Conservation (phyloP, 371 early-diverging fungal genomes). For the Umbelopsis sp. region DNA sequence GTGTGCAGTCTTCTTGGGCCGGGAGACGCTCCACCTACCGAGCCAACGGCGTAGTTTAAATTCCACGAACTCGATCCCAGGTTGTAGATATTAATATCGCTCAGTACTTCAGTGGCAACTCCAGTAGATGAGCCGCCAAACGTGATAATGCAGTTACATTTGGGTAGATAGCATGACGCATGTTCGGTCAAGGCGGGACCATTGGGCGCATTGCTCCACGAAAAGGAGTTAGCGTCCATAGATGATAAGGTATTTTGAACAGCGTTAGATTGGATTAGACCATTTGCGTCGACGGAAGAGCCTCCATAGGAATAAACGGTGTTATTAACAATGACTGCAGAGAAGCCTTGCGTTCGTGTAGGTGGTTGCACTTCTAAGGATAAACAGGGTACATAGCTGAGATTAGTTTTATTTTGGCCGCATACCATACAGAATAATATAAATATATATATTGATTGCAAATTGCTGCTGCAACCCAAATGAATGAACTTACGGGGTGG, state of each 20-base stretch:
- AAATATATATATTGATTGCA: neutral
- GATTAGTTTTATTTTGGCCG: too few relatives aligned
- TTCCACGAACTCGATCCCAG: slow-evolving; percentile 38
- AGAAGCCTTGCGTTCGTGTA: slow-evolving; percentile 28
- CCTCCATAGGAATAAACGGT: slow-evolving; percentile 53
- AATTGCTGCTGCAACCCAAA: neutral
- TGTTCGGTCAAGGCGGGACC: slow-evolving; percentile 48
- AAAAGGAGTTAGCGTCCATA: slow-evolving; percentile 44
- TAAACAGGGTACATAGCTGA: neutral
- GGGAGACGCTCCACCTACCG: slow-evolving; percentile 29
- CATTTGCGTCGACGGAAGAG: slow-evolving; percentile 38
- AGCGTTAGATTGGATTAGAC: slow-evolving; percentile 29
- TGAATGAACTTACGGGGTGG: slow-evolving; percentile 19
- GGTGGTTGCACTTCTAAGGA: slow-evolving; percentile 23
- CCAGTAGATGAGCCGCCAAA: slow-evolving; percentile 56
- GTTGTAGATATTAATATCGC: slow-evolving; percentile 42
- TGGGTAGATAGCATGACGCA: slow-evolving; percentile 44
- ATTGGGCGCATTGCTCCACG: slow-evolving; percentile 44
- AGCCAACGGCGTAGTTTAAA: slow-evolving; percentile 32
- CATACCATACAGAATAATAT: neutral
- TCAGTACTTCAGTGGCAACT: slow-evolving; percentile 33
- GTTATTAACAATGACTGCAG: slow-evolving; percentile 38
- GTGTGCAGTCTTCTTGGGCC: slow-evolving; percentile 49
- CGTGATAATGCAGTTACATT: slow-evolving; percentile 46
- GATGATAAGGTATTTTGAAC: slow-evolving; percentile 43